Base-by-base conservation (phyloP, 176 grass and related monocot genomes). In the Avena eriantha region DNA sequence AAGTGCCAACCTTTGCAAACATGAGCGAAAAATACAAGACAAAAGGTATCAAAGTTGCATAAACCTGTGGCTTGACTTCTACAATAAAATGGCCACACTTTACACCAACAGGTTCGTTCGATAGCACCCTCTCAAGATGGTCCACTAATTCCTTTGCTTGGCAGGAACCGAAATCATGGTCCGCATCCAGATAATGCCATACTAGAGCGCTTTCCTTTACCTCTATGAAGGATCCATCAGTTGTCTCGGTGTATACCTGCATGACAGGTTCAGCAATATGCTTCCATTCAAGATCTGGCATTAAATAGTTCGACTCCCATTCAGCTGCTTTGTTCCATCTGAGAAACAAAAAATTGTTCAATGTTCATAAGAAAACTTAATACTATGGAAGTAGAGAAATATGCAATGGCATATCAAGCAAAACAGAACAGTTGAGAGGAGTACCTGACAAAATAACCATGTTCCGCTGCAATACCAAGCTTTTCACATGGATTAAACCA, bases 31-130 rank as follows among this genome's bases (percentile, higher is more conserved):
- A 43, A 54, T 33, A 69, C 7, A 68, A 45, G 16, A 82, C 54
- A 58, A 73, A 87, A 26, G 41, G 31, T 60, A 39, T 34, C 12
- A 1, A n/a, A 82, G 72, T 60, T 82, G 48, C 33, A 60, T 26
- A 45, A 55, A 98, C 96, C 96, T 95, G 96, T 4, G 88, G 93
- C 87, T 98, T 98, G 22, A 98, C 93, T 94, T 98, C 96, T 4
- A 98, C 93, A 57, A 98, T 98, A 77, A 92, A 91, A 57, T 98
- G 96, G 43, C 96, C 96, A 26, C 88, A 59, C 77, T 91, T 95
- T n/a, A 98, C 96, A 51, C 87, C 90, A 81, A 95, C 96, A 63
- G 93, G 96, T 74, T 95, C 96, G 79, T 98, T 98, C 9, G 93
- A 90, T 79, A 98, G 88, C 69, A 98, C 96, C 73, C 86, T 95